A percentile compares a stretch with the other conserved stretches of the same genome.
phyloP scores from a whole-genome alignment of 2,329 filamentous ascomycete species.

The Pseudohalonectria lignicola region DNA sequence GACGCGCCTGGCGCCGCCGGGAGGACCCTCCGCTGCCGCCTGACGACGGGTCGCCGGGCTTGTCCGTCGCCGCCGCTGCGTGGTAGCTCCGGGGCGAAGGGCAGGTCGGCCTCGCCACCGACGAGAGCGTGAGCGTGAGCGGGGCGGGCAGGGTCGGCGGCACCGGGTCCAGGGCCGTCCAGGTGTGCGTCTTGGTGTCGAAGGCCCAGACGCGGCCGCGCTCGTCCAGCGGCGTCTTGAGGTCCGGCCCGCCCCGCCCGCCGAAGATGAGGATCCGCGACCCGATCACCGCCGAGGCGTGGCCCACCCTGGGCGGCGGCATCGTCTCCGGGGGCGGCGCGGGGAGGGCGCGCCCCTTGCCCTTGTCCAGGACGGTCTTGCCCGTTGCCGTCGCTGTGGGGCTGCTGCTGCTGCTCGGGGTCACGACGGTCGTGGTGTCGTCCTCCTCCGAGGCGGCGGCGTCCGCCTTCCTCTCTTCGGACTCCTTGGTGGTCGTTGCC shows the following conservation, averaged over 20 bases:
- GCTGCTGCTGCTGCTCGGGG: neutral
- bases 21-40: neutral
- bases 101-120: constrained; percentile 22
- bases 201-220: constrained; percentile 66
- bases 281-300: constrained; percentile 58
- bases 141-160: constrained; percentile 20
- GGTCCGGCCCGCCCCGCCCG: constrained; percentile 58
- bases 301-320: constrained; percentile 60
- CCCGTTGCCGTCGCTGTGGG: neutral
- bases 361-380: constrained; percentile 20
- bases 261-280: constrained; percentile 72
- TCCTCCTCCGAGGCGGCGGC: constrained; percentile 8
- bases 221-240: constrained; percentile 59
- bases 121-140: constrained; percentile 12
- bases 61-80: constrained; percentile 16
- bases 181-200: constrained; percentile 50
- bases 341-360: constrained; percentile 17
- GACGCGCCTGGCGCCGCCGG: constrained; percentile 15
- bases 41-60: constrained; percentile 31
- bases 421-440: constrained; percentile 10
- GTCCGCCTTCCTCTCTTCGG: constrained; percentile 8
- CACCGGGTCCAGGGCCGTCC: constrained; percentile 53
- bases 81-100: constrained; percentile 66
- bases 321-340: constrained; percentile 28
- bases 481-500: neutral